Base-by-base conservation (phyloP, 1,139 yeast species). In the Debaryomyces singareniensis region DNA sequence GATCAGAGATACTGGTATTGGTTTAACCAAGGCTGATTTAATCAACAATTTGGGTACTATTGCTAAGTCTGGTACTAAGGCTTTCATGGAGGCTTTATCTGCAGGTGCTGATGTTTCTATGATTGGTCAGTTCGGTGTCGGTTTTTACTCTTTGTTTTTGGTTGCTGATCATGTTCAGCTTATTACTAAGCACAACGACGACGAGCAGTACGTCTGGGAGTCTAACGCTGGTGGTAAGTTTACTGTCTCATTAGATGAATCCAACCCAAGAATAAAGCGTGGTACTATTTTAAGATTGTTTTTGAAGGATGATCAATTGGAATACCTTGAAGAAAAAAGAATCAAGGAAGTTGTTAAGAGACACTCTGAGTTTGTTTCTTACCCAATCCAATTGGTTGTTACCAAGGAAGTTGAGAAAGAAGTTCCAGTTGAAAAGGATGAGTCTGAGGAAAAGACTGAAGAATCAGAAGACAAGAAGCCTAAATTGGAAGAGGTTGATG, bases 71-170 rank as follows among this genome's bases (percentile, higher is more conserved):
- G 99, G 98, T 71, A 93, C 99, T 54, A 93, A 93, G 75, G 85
- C 95, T 47, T 93, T 93, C 65, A 91, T 93, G 98, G 98, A 93
- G 71, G 98, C 98, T 47, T 77, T 91, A 49, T 81, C 95, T 47
- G 96, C 96, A 46, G 99, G 99, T 71, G 98, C 98, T 44, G 99
- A 93, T 66, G 96, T 93, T 45, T 87, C 97, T 45, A 93, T 93
- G 98, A 93, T 93, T 71, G 99, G 99, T 77, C 98, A 93, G 72
- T 93, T 93, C 74, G 99, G 99, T 86, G 98, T 93, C 53, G 99
- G 99, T 78, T 93, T 93, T 91, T 93, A 93, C 83, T 91, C 99
- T 35, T 76, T 91, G 51, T 93, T 93, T 85, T 80, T 93, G 73
- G 98, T 93, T 58, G 98, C 98, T 55, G 99, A 93, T 72, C 87